phyloP scores from a whole-genome alignment of 2,329 filamentous ascomycete genomes.

The Penicillium hesseltinei region DNA sequence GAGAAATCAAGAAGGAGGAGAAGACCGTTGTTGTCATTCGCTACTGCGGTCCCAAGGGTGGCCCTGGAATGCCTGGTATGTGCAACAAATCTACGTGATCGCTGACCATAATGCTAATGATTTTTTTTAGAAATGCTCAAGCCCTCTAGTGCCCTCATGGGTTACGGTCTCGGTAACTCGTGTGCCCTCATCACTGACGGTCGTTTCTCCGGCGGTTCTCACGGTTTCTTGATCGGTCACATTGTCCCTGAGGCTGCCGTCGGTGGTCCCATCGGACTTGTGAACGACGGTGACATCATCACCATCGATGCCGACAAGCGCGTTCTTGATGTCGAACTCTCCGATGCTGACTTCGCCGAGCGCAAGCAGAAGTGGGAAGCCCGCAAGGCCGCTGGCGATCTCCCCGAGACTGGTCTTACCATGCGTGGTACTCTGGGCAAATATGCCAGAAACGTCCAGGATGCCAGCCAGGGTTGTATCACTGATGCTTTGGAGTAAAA shows the following conservation, averaged over 20 bases:
- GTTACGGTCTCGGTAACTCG: slow-evolving; percentile 66
- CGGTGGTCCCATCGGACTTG: slow-evolving; percentile 81
- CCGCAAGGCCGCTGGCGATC: slow-evolving; percentile 37
- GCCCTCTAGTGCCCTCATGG: slow-evolving; percentile 70
- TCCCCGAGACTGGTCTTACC: slow-evolving; percentile 54
- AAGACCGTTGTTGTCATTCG: slow-evolving; percentile 75
- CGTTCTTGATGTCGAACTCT: slow-evolving; percentile 63
- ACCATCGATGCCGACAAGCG: slow-evolving; percentile 81
- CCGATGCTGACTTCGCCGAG: slow-evolving; percentile 61
- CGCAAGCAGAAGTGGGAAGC: slow-evolving; percentile 61
- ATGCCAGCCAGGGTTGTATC: slow-evolving; percentile 50
- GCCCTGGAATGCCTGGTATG: slow-evolving; percentile 63
- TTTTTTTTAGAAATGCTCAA: slow-evolving; percentile 64
- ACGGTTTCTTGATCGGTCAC: slow-evolving; percentile 91
- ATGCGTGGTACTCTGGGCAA: slow-evolving; percentile 67
- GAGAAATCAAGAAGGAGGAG: slow-evolving; percentile 70
- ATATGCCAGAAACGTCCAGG: slow-evolving; percentile 56
- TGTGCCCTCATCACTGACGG: slow-evolving; percentile 76
- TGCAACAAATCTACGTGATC: background rate
- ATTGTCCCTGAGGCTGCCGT: slow-evolving; percentile 85
- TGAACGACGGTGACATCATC: slow-evolving; percentile 73
- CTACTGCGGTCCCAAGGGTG: slow-evolving; percentile 71
- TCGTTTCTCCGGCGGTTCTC: slow-evolving; percentile 78
- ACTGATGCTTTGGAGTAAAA: slow-evolving; percentile 43
- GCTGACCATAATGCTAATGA: slow-evolving; percentile 54